Conservation (phyloP, 164 flowering plant genomes). For the Saururus chinensis region DNA sequence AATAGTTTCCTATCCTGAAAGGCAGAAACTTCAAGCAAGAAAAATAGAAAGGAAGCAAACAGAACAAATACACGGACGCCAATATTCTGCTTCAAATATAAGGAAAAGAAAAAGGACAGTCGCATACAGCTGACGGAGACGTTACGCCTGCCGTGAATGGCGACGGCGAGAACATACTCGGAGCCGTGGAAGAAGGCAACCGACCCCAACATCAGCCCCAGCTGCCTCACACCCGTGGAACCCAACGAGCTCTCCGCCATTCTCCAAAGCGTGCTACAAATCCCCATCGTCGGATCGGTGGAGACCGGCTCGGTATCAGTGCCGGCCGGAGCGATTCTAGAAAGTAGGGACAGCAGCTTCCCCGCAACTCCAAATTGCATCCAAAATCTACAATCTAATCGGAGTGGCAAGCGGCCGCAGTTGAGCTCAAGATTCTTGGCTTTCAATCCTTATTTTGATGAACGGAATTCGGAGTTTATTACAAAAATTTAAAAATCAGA, state of each 20-base stretch:
- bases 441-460: too few species aligned
- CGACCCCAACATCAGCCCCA: constrained; percentile 4
- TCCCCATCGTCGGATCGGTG: neutral
- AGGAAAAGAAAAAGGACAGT: neutral
- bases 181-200: constrained; percentile 8
- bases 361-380: neutral
- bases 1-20: too few species aligned
- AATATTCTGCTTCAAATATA: neutral
- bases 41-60: neutral
- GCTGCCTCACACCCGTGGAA: constrained; percentile 1
- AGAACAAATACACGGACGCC: neutral
- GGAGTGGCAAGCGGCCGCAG: neutral
- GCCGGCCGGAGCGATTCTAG: neutral
- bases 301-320: neutral
- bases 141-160: constrained; percentile 5
- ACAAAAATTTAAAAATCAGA: too few species aligned
- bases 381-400: too few species aligned
- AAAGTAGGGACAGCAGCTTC: neutral
- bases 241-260: neutral
- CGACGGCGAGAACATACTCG: constrained; percentile 8
- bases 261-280: neutral
- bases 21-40: neutral
- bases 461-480: too few species aligned
- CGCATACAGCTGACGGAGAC: constrained; percentile 4
- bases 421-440: too few species aligned